A percentile compares a stretch with the other conserved stretches of the same genome.
These are phyloP conservation scores for Diaporthe ilicicola DNA, from an alignment of 2,329 filamentous ascomycete species.

Conservation along the genomic window DNA sequence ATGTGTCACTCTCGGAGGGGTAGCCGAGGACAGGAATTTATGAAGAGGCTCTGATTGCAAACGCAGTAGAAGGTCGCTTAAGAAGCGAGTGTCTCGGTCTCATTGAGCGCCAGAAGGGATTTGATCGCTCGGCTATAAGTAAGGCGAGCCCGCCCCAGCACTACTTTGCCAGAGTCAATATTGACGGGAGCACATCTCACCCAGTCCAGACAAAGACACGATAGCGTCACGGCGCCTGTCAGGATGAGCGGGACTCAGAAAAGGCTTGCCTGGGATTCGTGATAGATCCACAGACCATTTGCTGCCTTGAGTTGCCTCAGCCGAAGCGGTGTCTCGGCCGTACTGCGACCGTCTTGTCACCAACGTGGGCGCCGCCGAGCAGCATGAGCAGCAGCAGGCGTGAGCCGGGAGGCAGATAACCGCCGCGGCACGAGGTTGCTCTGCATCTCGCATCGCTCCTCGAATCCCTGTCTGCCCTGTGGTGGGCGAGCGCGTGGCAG, in stretches of 20 bases:
- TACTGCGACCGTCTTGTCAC: slow-evolving; percentile 13
- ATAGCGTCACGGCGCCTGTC: slow-evolving; percentile 11
- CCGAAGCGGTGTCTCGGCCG: slow-evolving; percentile 31
- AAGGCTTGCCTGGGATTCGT: not conserved
- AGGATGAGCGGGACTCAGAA: slow-evolving; percentile 1
- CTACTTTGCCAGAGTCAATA: slow-evolving; percentile 31
- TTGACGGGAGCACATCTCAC: slow-evolving; percentile 25
- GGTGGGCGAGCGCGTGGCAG: not conserved
- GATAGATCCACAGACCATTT: slow-evolving; percentile 12
- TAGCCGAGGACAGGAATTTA: slow-evolving; percentile 7
- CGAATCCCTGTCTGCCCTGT: not conserved
- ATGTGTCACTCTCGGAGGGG: slow-evolving; percentile 21
- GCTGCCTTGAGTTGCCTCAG: slow-evolving; percentile 1
- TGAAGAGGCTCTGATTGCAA: slow-evolving; percentile 9
- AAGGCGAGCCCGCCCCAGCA: slow-evolving; percentile 17
- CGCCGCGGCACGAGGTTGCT: not conserved
- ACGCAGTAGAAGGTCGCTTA: slow-evolving; percentile 30
- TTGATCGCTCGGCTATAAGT: slow-evolving; percentile 30
- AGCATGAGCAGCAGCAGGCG: not conserved
- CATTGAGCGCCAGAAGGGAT: slow-evolving; percentile 31
- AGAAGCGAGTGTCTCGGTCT: slow-evolving; percentile 35
- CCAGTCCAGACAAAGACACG: slow-evolving; percentile 3
- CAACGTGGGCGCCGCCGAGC: slow-evolving; percentile 16
- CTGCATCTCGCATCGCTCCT: not conserved
- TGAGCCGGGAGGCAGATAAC: slow-evolving; percentile 8